A percentile compares a stretch with the other conserved stretches of the same genome.
Evolutionary conservation across 495 filamentous ascomycete genomes (phyloP).

Genomic region (Penicillium coprophilum): DNA sequence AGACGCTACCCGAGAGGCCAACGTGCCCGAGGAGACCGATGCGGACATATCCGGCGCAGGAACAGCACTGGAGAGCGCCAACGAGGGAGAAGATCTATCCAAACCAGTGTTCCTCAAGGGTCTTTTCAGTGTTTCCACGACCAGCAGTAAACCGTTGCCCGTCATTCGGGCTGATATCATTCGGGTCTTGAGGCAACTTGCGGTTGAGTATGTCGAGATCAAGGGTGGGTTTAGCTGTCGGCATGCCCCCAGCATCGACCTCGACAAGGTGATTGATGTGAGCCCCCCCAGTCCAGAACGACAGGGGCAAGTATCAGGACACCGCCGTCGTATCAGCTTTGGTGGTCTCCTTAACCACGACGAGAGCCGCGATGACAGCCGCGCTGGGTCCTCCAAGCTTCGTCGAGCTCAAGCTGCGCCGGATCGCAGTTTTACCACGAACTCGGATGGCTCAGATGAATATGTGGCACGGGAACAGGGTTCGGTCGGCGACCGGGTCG

Average conservation of each 20-base stretch:
- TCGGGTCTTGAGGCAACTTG: constrained; percentile 79
- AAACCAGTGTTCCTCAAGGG: constrained; percentile 98
- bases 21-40: constrained; percentile 82
- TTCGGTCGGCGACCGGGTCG: constrained; percentile 48
- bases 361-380: constrained; percentile 47
- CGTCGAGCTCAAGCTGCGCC: constrained; percentile 47
- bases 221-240: constrained; percentile 89
- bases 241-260: constrained; percentile 85
- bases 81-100: constrained; percentile 56
- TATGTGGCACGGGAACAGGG: constrained; percentile 53
- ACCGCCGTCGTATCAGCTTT: constrained; percentile 81
- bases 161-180: constrained; percentile 90
- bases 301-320: constrained; percentile 52
- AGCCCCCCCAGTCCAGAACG: constrained; percentile 55
- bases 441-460: constrained; percentile 77
- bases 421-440: constrained; percentile 69
- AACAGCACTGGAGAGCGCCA: constrained; percentile 53
- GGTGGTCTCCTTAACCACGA: constrained; percentile 65
- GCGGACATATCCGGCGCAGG: constrained; percentile 47
- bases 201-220: constrained; percentile 90
- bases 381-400: constrained; percentile 28
- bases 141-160: constrained; percentile 82
- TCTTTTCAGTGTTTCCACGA: constrained; percentile 96
- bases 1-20: constrained; percentile 63
- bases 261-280: constrained; percentile 65